Conservation (phyloP, 2,329 filamentous ascomycete genomes). For the Colletotrichum coccodes region DNA sequence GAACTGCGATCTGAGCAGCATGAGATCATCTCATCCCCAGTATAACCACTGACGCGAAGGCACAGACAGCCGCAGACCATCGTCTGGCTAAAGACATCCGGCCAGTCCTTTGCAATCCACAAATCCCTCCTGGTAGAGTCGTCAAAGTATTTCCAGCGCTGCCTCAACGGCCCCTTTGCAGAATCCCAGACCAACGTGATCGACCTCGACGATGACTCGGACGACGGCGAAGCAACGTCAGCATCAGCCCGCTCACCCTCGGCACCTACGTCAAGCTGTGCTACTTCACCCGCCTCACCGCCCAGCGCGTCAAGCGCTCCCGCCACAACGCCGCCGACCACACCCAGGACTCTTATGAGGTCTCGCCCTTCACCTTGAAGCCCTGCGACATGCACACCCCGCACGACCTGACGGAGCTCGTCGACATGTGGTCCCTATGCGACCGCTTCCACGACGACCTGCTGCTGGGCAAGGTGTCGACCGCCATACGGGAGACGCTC, state of each 20-base stretch:
- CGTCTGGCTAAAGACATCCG: conserved; percentile 23
- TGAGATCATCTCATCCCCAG: neutral
- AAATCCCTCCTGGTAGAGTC: conserved; percentile 27
- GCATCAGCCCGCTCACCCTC: conserved; percentile 8
- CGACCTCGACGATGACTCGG: conserved; percentile 20
- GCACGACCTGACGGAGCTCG: conserved; percentile 23
- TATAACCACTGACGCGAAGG: neutral
- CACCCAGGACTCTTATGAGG: conserved; percentile 23
- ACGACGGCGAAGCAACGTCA: neutral
- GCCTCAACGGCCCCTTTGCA: conserved; percentile 20
- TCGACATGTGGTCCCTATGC: conserved; percentile 27
- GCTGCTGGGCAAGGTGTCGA: conserved; percentile 18
- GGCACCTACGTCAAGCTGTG: conserved; percentile 30
- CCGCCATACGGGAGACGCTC: conserved; percentile 28
- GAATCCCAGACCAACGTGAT: conserved; percentile 24
- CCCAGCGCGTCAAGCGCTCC: conserved; percentile 26
- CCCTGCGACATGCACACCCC: conserved; percentile 29
- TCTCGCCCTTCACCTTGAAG: conserved; percentile 26
- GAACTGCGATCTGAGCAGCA: neutral
- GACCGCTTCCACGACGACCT: conserved; percentile 29
- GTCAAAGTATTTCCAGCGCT: conserved; percentile 30
- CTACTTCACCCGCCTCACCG: conserved; percentile 29
- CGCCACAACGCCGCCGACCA: conserved; percentile 10
- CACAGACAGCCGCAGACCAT: conserved; percentile 28
- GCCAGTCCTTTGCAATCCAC: conserved; percentile 26